Percentiles rank a stretch among this genome's conserved stretches.
Conservation (phyloP, 306 rosid species). For the Neltuma alba region DNA sequence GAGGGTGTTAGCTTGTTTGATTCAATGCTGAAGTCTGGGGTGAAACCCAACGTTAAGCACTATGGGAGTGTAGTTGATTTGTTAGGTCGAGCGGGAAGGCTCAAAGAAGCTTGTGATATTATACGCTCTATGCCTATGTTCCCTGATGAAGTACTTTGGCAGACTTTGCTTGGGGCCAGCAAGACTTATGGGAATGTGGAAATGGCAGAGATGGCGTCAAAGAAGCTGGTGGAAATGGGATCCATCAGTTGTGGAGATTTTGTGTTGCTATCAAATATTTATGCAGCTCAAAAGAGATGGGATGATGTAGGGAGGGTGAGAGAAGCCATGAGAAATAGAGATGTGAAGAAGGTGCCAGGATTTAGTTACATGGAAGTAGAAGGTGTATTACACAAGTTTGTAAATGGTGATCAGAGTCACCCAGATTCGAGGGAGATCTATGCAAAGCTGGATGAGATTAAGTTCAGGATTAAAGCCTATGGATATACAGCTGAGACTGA, state of each 20-base stretch:
- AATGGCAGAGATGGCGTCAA: constrained; percentile 79
- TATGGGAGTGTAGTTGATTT: constrained; percentile 83
- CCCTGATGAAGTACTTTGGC: constrained; percentile 85
- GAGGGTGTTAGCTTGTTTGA: constrained; percentile 73
- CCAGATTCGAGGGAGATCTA: constrained; percentile 61
- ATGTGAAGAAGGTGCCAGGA: constrained; percentile 83
- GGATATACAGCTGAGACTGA: constrained; percentile 72
- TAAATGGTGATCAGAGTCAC: constrained; percentile 78
- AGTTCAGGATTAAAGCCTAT: constrained; percentile 55
- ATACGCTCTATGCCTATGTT: constrained; percentile 61
- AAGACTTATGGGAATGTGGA: constrained; percentile 81
- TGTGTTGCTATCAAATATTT: constrained; percentile 84
- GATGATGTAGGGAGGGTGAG: constrained; percentile 83
- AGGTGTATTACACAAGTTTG: constrained; percentile 64
- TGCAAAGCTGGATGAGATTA: constrained; percentile 82
- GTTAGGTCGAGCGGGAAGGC: constrained; percentile 86
- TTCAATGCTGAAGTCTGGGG: constrained; percentile 50
- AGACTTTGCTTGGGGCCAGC: constrained; percentile 88
- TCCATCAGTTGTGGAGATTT: constrained; percentile 81
- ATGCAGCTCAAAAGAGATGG: constrained; percentile 82
- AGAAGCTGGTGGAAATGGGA: constrained; percentile 80
- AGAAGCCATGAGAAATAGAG: constrained; percentile 66
- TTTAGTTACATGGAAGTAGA: constrained; percentile 80
- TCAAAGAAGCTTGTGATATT: constrained; percentile 72
- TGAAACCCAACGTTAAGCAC: constrained; percentile 72